A percentile compares a stretch with the other conserved stretches of the same genome.
These are phyloP conservation scores for Hymenotorrendiella dingleyae DNA, from an alignment of 2,329 filamentous ascomycete genomes.

Conservation along the genomic window DNA sequence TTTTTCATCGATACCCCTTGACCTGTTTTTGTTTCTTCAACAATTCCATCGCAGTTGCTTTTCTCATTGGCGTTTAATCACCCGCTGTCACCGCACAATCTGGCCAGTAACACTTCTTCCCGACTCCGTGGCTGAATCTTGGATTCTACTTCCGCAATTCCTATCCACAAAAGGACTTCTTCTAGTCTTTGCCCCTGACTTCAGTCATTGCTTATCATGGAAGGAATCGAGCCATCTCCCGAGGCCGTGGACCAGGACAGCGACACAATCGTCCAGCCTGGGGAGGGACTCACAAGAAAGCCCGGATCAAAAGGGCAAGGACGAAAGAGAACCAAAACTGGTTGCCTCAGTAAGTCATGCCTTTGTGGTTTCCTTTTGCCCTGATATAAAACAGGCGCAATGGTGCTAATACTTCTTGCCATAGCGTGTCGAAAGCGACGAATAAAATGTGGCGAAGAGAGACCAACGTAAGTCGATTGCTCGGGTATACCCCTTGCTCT, in stretches of 20 bases:
- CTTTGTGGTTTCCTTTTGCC: too few relatives aligned
- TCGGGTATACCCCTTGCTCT: too few relatives aligned
- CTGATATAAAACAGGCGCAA: too few relatives aligned
- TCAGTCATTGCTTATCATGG: neutral
- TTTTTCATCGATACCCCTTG: too few relatives aligned
- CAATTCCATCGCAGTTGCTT: neutral
- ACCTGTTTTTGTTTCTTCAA: neutral
- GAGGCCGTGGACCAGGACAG: constrained; percentile 2
- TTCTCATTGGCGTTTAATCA: neutral
- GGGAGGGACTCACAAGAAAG: constrained; percentile 14
- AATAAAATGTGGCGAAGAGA: constrained; percentile 94
- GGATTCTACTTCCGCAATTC: neutral
- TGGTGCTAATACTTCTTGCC: too few relatives aligned
- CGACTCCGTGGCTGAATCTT: neutral
- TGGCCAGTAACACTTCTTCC: neutral
- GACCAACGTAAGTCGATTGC: too few relatives aligned
- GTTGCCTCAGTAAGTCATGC: constrained; percentile 75
- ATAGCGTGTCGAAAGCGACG: constrained; percentile 84
- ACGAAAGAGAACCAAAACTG: constrained; percentile 71
- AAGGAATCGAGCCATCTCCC: neutral
- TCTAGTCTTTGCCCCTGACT: neutral
- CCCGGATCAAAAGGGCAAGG: constrained; percentile 25
- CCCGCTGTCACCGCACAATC: neutral
- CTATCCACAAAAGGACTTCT: too few relatives aligned
- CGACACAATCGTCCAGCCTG: constrained; percentile 5